These are phyloP conservation scores for Corymbia citriodora DNA, from an alignment of 441 rosid species.

Conservation along the genomic window DNA sequence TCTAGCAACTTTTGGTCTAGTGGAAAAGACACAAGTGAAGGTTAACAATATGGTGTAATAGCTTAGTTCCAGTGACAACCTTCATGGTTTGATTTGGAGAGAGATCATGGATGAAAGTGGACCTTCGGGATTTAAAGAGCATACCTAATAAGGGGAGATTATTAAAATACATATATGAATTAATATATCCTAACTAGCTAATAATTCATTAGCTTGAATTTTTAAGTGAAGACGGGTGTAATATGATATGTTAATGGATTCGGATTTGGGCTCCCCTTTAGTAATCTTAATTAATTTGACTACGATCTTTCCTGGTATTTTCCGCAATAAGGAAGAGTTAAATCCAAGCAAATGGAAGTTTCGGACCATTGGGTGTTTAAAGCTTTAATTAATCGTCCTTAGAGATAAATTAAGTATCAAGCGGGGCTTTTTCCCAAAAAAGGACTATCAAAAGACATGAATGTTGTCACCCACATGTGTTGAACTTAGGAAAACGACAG, in stretches of 20 bases:
- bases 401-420: neutral
- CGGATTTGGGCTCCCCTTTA: neutral
- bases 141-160: neutral
- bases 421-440: neutral
- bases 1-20: neutral
- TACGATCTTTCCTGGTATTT: neutral
- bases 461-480: neutral
- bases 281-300: neutral
- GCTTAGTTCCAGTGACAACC: neutral
- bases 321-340: neutral
- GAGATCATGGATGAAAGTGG: neutral
- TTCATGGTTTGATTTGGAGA: neutral
- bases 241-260: neutral
- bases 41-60: neutral
- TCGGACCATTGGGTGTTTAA: neutral
- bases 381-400: neutral
- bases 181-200: no score
- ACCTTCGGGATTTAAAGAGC: neutral
- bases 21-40: neutral
- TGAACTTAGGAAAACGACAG: neutral
- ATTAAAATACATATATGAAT: neutral
- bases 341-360: neutral
- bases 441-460: neutral
- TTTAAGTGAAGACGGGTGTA: fast-evolving
- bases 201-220: neutral